These are phyloP conservation scores for Lasiodiplodia gonubiensis DNA, from an alignment of 2,329 filamentous ascomycete genomes.

Conservation along the genomic window DNA sequence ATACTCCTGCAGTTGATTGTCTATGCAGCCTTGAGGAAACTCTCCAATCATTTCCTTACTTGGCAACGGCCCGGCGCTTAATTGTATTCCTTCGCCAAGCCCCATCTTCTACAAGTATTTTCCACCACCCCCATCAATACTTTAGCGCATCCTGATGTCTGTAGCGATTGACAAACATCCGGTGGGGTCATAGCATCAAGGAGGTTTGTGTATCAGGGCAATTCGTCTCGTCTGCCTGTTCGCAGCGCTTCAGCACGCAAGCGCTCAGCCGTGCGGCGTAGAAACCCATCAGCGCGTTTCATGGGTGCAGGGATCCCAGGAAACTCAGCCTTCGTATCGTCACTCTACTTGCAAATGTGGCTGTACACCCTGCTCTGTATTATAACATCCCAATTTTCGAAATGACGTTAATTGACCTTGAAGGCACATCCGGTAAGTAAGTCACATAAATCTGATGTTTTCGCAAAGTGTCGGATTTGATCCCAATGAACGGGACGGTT, in stretches of 20 bases:
- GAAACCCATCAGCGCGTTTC: background rate
- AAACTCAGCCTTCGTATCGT: background rate
- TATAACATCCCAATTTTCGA: background rate
- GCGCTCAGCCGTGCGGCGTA: conserved; percentile 1
- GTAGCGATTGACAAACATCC: background rate
- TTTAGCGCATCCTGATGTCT: background rate
- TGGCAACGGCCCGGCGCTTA: background rate
- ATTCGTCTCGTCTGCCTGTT: background rate
- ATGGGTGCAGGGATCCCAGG: background rate
- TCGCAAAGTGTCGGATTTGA: background rate
- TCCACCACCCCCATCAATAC: background rate
- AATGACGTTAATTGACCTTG: background rate
- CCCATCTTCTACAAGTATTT: background rate
- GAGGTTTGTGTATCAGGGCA: background rate
- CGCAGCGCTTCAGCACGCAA: background rate
- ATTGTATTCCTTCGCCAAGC: background rate
- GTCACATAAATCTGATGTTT: background rate
- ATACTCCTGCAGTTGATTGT: background rate
- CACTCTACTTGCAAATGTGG: background rate
- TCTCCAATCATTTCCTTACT: background rate
- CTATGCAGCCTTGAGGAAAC: background rate
- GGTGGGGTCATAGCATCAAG: too few species aligned
- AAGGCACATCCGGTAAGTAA: background rate
- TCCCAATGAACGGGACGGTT: background rate
- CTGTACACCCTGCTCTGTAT: background rate